phyloP scores from a whole-genome alignment of 768 basidiomycete genomes.

The Dictyophora rubrovolvata region DNA sequence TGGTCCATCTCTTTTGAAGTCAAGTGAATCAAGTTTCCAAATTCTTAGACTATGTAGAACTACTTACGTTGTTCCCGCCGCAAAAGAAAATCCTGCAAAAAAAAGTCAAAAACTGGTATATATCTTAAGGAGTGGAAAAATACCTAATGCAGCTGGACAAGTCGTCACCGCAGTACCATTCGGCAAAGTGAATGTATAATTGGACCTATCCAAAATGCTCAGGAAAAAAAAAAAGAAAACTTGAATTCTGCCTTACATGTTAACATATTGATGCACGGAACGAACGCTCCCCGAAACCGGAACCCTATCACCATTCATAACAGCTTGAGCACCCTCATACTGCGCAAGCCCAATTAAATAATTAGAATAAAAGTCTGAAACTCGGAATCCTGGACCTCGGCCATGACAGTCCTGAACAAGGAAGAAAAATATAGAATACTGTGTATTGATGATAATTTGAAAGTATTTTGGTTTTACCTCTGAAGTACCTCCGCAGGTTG shows the following conservation, averaged over 20 bases:
- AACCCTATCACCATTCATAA: slow-evolving; percentile 46
- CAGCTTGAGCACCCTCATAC: slow-evolving; percentile 53
- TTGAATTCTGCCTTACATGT: slow-evolving; percentile 43
- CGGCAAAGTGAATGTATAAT: slow-evolving; percentile 49
- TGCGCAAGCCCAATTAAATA: slow-evolving; percentile 60
- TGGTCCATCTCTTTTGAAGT: slow-evolving; percentile 75
- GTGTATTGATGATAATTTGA: no score
- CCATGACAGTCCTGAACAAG: slow-evolving; percentile 6
- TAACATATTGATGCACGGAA: slow-evolving; percentile 59
- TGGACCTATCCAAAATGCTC: slow-evolving; percentile 48
- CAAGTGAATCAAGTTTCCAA: no score
- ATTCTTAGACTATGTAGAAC: no score
- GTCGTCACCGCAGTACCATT: slow-evolving; percentile 62
- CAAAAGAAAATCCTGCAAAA: slow-evolving; percentile 55
- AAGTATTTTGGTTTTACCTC: slow-evolving; percentile 1
- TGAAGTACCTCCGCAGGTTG: slow-evolving; percentile 48
- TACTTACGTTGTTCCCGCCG: slow-evolving; percentile 69
- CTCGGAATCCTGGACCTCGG: slow-evolving; percentile 63
- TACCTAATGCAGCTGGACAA: slow-evolving; percentile 73
- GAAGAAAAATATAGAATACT: no score
- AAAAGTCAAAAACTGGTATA: slow-evolving; percentile 4
- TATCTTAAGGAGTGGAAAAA: background rate
- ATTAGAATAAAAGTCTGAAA: slow-evolving; percentile 70
- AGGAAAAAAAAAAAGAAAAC: background rate
- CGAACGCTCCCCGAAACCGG: slow-evolving; percentile 51